A percentile compares a stretch with the other conserved stretches of the same genome.
phyloP scores from a whole-genome alignment of 176 grass and related monocot species.

The Hordeum vulgare region MorexV3_pseudomolecules_assembly NC_058522.1:518464701-518465200 shows the following conservation, averaged over 20 bases:
- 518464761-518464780: not conserved
- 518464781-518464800: not conserved
- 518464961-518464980: constrained; percentile 16
- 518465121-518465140: constrained; percentile 11
- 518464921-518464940: not conserved
- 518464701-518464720: not conserved
- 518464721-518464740: not conserved
- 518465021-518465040: constrained; percentile 53
- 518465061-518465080: constrained; percentile 49
- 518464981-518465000: constrained; percentile 46
- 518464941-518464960: not conserved
- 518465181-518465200: constrained; percentile 26
- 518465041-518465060: constrained; percentile 50
- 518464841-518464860: not conserved
- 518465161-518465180: not conserved
- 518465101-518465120: constrained; percentile 39
- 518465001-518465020: constrained; percentile 55
- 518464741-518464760: not conserved
- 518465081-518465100: constrained; percentile 52
- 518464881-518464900: not conserved
- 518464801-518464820: not conserved
- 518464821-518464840: not conserved
- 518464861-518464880: not conserved
- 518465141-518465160: not conserved
- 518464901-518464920: not conserved